Conservation (phyloP, 345 rosid species). For the Brassica cretica region DNA sequence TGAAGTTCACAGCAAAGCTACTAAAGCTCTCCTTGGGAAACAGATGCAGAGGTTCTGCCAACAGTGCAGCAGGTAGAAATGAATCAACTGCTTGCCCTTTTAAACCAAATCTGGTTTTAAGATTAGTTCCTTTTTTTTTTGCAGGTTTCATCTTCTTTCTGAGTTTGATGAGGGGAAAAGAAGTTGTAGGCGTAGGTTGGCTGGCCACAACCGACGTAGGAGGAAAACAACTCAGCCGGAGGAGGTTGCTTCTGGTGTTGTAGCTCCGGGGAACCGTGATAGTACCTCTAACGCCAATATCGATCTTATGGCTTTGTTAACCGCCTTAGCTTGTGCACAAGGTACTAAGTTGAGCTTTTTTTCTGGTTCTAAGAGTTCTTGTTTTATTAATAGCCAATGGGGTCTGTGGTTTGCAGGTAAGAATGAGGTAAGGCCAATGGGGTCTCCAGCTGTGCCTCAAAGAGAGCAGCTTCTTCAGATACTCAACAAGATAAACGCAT, state of each 20-base stretch:
- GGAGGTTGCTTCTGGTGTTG: conserved; percentile 58
- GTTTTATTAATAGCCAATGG: conserved; percentile 20
- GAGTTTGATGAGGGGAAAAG: conserved; percentile 90
- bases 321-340: conserved; percentile 65
- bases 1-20: conserved; percentile 78
- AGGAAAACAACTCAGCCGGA: conserved; percentile 80
- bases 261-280: conserved; percentile 51
- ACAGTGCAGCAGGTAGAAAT: conserved; percentile 88
- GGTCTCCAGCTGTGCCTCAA: conserved; percentile 47
- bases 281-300: conserved; percentile 42
- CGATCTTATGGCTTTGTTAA: conserved; percentile 70
- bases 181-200: conserved; percentile 87
- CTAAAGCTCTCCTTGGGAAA: conserved; percentile 71
- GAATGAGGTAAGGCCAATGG: conserved; percentile 46
- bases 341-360: conserved; percentile 44
- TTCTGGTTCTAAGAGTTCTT: conserved; percentile 1
- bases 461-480: conserved; percentile 75
- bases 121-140: not conserved
- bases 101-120: not conserved
- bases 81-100: not conserved
- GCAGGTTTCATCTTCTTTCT: conserved; percentile 75
- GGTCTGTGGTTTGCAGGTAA: conserved; percentile 48
- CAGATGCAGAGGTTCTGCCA: conserved; percentile 99
- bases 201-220: conserved; percentile 77
- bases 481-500: conserved; percentile 77